These are phyloP conservation scores for Nakaseomyces sp. DNA, from an alignment of 1,139 yeast species.

Conservation along the genomic window DNA sequence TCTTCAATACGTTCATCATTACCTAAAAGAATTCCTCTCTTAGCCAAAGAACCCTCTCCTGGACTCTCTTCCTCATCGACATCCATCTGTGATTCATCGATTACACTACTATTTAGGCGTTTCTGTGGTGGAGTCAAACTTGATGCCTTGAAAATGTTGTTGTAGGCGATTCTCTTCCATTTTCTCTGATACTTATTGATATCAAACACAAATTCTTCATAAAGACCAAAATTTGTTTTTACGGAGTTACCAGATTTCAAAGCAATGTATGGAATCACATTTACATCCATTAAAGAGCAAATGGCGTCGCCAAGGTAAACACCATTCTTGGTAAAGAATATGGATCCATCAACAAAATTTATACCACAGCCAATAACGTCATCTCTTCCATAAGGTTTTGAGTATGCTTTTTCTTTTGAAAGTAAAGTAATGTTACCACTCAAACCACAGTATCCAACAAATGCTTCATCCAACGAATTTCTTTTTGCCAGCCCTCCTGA, in stretches of 20 bases:
- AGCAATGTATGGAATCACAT: slow-evolving; percentile 44
- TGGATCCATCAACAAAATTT: slow-evolving; percentile 51
- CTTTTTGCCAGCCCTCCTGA: slow-evolving; percentile 10
- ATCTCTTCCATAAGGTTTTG: slow-evolving; percentile 42
- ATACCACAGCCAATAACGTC: slow-evolving; percentile 84
- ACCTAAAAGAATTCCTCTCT: slow-evolving; percentile 11
- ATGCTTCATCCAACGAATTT: slow-evolving; percentile 32
- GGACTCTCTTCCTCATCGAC: slow-evolving; percentile 7
- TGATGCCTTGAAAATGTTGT: slow-evolving; percentile 24
- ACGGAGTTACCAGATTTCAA: slow-evolving; percentile 42
- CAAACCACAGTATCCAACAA: slow-evolving; percentile 48
- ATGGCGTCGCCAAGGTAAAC: slow-evolving; percentile 49
- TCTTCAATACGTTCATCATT: slow-evolving; percentile 20
- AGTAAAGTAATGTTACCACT: slow-evolving; percentile 45
- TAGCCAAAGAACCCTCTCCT: not conserved
- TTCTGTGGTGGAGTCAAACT: slow-evolving; percentile 13
- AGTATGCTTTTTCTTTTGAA: slow-evolving; percentile 32
- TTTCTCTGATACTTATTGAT: slow-evolving; percentile 54
- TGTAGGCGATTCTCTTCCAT: slow-evolving; percentile 32
- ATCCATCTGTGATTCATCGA: slow-evolving; percentile 8
- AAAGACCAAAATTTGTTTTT: slow-evolving; percentile 61
- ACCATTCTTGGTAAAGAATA: slow-evolving; percentile 82
- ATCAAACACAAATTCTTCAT: slow-evolving; percentile 56
- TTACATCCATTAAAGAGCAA: slow-evolving; percentile 33
- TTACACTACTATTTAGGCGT: slow-evolving; percentile 6